phyloP scores from a whole-genome alignment of 352 stramenopile genomes.

The Phytophthora quininea region DNA sequence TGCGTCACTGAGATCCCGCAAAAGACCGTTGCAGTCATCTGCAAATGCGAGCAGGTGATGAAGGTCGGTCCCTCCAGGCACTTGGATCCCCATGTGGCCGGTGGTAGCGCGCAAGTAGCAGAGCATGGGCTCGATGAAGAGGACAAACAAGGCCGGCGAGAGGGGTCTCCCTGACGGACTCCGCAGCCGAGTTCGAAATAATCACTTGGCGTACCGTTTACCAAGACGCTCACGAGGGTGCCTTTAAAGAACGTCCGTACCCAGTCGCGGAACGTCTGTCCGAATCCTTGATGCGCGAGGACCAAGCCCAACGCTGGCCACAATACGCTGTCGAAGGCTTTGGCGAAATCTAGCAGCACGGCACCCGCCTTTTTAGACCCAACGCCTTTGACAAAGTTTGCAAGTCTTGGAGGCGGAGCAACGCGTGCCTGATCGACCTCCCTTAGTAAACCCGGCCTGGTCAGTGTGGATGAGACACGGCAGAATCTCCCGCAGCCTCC shows the following conservation, averaged over 20 bases:
- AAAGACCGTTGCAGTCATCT: conserved; percentile 15
- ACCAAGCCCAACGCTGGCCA: conserved; percentile 18
- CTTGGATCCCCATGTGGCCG: neutral
- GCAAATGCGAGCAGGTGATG: conserved; percentile 15
- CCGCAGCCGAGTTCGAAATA: conserved; percentile 17
- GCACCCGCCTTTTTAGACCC: neutral
- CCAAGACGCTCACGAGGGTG: conserved; percentile 17
- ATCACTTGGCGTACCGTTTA: conserved; percentile 10
- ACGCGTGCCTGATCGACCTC: conserved; percentile 17
- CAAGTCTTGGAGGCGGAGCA: conserved; percentile 18
- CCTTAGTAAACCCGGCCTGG: conserved; percentile 15
- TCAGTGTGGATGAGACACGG: conserved; percentile 10
- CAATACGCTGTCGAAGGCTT: conserved; percentile 25
- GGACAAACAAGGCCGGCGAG: conserved; percentile 21
- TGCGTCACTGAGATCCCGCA: conserved; percentile 2
- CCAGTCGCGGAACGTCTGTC: conserved; percentile 1
- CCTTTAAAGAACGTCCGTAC: conserved; percentile 16
- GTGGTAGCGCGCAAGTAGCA: conserved; percentile 3
- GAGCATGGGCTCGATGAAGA: conserved; percentile 17
- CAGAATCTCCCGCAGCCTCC: neutral
- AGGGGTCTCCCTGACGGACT: conserved; percentile 25
- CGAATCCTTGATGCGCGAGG: conserved; percentile 15
- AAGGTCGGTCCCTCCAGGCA: neutral
- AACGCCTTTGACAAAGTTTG: conserved; percentile 1
- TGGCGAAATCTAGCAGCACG: conserved; percentile 24